phyloP scores from a whole-genome alignment of 768 basidiomycete genomes.

The Collybiopsis luxurians region DNA sequence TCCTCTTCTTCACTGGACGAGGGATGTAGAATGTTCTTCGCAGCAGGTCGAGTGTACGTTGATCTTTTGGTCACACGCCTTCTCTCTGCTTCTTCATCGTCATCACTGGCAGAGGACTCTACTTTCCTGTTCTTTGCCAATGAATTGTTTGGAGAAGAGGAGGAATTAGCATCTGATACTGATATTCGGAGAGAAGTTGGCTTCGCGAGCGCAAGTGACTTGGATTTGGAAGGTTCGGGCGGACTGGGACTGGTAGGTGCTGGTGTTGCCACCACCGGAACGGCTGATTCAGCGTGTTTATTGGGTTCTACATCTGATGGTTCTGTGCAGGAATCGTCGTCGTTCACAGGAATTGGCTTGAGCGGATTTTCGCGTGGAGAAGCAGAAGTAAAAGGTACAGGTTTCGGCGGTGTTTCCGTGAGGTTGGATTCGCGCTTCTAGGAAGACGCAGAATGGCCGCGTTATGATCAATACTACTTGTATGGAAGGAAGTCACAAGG shows the following conservation, averaged over 20 bases:
- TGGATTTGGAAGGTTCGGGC: not conserved
- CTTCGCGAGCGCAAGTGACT: not conserved
- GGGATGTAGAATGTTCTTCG: not conserved
- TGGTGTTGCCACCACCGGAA: not conserved
- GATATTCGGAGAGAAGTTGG: too few relatives aligned
- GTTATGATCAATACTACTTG: not conserved
- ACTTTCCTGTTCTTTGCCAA: not conserved
- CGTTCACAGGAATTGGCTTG: constrained; percentile 15
- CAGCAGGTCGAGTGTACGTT: not conserved
- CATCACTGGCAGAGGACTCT: too few relatives aligned
- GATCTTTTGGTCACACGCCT: too few relatives aligned
- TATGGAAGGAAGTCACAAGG: constrained; percentile 6
- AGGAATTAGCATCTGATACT: not conserved
- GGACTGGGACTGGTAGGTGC: not conserved
- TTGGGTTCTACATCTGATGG: constrained; percentile 15
- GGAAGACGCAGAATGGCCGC: not conserved
- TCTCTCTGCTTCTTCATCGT: too few relatives aligned
- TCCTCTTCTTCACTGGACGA: constrained; percentile 21
- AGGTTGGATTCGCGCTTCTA: not conserved
- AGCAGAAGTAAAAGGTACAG: not conserved
- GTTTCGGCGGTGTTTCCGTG: constrained; percentile 2
- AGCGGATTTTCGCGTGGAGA: constrained; percentile 1
- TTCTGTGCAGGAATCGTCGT: constrained; percentile 46
- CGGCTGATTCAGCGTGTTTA: not conserved
- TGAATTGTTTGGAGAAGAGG: not conserved